These are phyloP conservation scores for Metschnikowia kofuensis DNA, from an alignment of 805 yeast species.

Conservation along the genomic window DNA sequence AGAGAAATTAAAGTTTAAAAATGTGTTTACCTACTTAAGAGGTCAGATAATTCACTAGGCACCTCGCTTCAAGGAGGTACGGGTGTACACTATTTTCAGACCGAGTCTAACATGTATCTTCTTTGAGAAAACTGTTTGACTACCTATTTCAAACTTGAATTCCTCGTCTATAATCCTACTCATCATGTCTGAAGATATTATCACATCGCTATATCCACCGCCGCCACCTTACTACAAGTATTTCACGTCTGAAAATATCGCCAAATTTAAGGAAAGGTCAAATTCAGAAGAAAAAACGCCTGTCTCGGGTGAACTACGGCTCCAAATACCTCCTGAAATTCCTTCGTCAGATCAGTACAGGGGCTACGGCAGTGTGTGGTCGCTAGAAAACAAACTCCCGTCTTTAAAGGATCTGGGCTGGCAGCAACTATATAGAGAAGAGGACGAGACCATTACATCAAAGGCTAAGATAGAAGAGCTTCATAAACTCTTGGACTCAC, in stretches of 20 bases:
- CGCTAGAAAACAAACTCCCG: slow-evolving; percentile 72
- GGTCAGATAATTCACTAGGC: no score
- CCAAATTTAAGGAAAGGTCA: slow-evolving; percentile 34
- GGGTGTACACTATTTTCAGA: not conserved
- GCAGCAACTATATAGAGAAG: slow-evolving; percentile 59
- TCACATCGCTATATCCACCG: slow-evolving; percentile 83
- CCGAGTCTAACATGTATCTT: no score
- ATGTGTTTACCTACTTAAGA: no score
- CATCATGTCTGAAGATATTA: slow-evolving; percentile 30
- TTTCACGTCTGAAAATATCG: slow-evolving; percentile 69
- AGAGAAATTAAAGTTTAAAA: no score
- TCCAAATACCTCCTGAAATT: slow-evolving; percentile 60
- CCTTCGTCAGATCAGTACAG: slow-evolving; percentile 69
- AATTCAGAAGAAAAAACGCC: not conserved
- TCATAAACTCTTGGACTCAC: slow-evolving; percentile 74
- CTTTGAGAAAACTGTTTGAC: no score
- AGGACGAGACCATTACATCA: slow-evolving; percentile 34
- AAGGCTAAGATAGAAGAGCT: slow-evolving; percentile 64
- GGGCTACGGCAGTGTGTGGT: slow-evolving; percentile 91
- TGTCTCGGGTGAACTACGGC: slow-evolving; percentile 46
- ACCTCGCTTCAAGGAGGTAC: not conserved
- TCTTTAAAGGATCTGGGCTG: slow-evolving; percentile 75
- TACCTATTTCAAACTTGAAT: no score
- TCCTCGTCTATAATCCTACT: not conserved
- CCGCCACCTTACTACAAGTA: slow-evolving; percentile 82